Percentiles rank a stretch among this genome's conserved stretches.
These are phyloP conservation scores for Nepenthes mirabilis DNA, from an alignment of 148 eudicot species.

Conservation along the genomic window DNA sequence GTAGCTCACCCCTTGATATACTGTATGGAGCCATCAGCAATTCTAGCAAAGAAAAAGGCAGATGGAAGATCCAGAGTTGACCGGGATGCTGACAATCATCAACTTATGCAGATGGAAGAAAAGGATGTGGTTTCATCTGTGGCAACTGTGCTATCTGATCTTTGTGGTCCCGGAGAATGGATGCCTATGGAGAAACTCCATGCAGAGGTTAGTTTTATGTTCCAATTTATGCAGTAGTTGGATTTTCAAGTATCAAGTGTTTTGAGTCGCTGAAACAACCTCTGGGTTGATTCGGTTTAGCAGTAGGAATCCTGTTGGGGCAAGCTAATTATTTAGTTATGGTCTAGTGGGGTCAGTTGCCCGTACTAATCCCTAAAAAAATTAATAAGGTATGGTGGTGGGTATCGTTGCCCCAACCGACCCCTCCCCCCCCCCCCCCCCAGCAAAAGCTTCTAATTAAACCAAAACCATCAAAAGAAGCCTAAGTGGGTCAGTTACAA, in stretches of 20 bases:
- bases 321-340: too few species aligned
- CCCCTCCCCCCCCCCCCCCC: too few species aligned
- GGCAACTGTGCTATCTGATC: constrained; percentile 69
- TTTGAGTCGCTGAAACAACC: too few species aligned
- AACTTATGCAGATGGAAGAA: constrained; percentile 73
- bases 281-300: too few species aligned
- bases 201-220: constrained; percentile 42
- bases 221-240: background rate
- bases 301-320: too few species aligned
- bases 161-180: constrained; percentile 95
- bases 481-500: too few species aligned
- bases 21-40: background rate
- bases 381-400: too few species aligned
- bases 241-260: background rate
- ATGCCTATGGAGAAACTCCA: constrained; percentile 96
- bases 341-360: too few species aligned
- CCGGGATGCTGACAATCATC: constrained; percentile 65
- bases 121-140: constrained; percentile 82
- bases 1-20: background rate
- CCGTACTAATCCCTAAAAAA: too few species aligned
- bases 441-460: too few species aligned
- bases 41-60: constrained; percentile 45
- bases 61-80: constrained; percentile 70
- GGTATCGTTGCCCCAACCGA: too few species aligned
- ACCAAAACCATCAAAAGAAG: too few species aligned